Conservation (phyloP, 2,329 filamentous ascomycete genomes). For the Paraphoma sp. region DNA sequence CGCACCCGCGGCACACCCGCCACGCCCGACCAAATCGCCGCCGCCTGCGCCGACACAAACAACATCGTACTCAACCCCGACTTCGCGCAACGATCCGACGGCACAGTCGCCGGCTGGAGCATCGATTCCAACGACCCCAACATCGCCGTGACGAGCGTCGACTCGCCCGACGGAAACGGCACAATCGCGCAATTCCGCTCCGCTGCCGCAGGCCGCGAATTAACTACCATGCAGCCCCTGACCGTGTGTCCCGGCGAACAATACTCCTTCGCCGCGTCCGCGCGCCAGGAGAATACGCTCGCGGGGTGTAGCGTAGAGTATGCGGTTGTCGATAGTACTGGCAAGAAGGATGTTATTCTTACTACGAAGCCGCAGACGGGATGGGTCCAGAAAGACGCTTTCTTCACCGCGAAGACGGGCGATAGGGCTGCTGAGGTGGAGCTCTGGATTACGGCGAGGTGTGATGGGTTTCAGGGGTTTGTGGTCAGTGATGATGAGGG, state of each 20-base stretch:
- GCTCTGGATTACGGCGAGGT: slow-evolving; percentile 26
- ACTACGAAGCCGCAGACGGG: slow-evolving; percentile 21
- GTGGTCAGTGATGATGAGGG: slow-evolving; percentile 17
- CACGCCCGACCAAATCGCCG: slow-evolving; percentile 30
- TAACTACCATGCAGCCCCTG: slow-evolving; percentile 32
- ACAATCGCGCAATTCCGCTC: slow-evolving; percentile 30
- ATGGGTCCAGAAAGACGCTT: slow-evolving; percentile 14
- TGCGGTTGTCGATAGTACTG: slow-evolving; percentile 15
- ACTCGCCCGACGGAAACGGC: slow-evolving; percentile 7
- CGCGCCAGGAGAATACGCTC: slow-evolving; percentile 20
- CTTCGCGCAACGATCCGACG: slow-evolving; percentile 24
- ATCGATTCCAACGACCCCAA: slow-evolving; percentile 17
- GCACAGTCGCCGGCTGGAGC: slow-evolving; percentile 28
- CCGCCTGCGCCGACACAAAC: slow-evolving; percentile 27
- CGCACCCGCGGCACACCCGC: slow-evolving; percentile 20
- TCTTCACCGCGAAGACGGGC: slow-evolving; percentile 24
- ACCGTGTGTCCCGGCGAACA: slow-evolving; percentile 34
- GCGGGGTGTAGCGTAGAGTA: slow-evolving; percentile 27
- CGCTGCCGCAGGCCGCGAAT: slow-evolving; percentile 21
- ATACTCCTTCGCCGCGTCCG: slow-evolving; percentile 23
- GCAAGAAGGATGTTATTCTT: slow-evolving; percentile 10
- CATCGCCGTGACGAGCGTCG: slow-evolving; percentile 23
- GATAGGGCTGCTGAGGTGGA: slow-evolving; percentile 24
- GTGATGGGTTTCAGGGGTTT: slow-evolving; percentile 24
- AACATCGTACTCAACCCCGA: slow-evolving; percentile 38